A percentile compares a stretch with the other conserved stretches of the same genome.
Conservation (phyloP, 495 filamentous ascomycete genomes). For the Symbiotaphrina buchneri region DNA sequence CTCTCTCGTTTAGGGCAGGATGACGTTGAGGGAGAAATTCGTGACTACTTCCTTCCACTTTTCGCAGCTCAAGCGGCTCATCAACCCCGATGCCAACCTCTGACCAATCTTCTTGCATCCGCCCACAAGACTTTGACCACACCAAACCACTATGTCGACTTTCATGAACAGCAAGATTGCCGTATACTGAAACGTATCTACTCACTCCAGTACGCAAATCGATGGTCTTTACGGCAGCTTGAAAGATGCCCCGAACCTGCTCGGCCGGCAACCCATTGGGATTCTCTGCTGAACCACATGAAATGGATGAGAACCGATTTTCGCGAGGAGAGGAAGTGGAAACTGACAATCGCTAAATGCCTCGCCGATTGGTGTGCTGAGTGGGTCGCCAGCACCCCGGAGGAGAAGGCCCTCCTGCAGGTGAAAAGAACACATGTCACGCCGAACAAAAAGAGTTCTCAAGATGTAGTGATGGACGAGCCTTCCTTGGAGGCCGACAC, state of each 20-base stretch:
- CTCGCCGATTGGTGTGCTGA: slow-evolving; percentile 63
- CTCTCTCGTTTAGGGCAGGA: slow-evolving; percentile 1
- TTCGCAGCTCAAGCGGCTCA: slow-evolving; percentile 48
- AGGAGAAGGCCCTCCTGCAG: slow-evolving; percentile 40
- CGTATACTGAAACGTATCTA: slow-evolving; percentile 68
- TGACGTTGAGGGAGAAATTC: slow-evolving; percentile 7
- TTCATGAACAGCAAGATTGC: slow-evolving; percentile 66
- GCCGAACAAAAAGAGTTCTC: background rate
- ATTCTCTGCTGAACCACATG: slow-evolving; percentile 72
- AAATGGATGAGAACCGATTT: slow-evolving; percentile 98
- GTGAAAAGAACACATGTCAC: slow-evolving; percentile 23
- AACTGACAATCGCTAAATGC: slow-evolving; percentile 53
- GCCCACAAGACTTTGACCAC: slow-evolving; percentile 72
- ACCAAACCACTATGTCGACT: slow-evolving; percentile 46
- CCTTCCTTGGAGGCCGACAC: slow-evolving; percentile 1
- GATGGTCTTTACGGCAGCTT: slow-evolving; percentile 79
- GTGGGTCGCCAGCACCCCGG: slow-evolving; percentile 39
- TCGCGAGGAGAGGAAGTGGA: slow-evolving; percentile 83
- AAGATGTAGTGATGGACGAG: slow-evolving; percentile 7
- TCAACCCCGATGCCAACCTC: slow-evolving; percentile 29
- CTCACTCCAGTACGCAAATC: slow-evolving; percentile 64
- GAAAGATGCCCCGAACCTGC: slow-evolving; percentile 57
- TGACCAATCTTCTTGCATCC: slow-evolving; percentile 45
- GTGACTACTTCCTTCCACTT: slow-evolving; percentile 65
- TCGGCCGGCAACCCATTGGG: slow-evolving; percentile 53